These are phyloP conservation scores for Jamesozyma gamospora DNA, from an alignment of 805 yeast species.

Conservation along the genomic window DNA sequence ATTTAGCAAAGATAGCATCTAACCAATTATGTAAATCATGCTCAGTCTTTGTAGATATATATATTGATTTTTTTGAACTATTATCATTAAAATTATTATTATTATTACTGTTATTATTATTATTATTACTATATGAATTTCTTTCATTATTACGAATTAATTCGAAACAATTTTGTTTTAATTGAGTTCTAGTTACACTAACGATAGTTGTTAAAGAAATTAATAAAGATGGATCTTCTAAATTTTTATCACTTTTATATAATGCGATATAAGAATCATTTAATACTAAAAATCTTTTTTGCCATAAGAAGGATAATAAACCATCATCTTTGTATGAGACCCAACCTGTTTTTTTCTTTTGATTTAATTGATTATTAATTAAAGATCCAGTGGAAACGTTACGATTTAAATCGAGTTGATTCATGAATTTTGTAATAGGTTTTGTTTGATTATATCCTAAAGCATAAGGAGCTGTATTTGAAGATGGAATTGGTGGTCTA, in stretches of 20 bases:
- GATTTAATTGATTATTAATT: slow-evolving; percentile 3
- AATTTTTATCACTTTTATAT: slow-evolving; percentile 51
- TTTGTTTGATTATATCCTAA: slow-evolving; percentile 29
- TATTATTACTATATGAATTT: slow-evolving; percentile 10
- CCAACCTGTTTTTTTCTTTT: slow-evolving; percentile 51
- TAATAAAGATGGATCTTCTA: slow-evolving; percentile 38
- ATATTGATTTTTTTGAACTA: slow-evolving; percentile 46
- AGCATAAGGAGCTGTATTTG: slow-evolving; percentile 5
- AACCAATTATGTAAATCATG: slow-evolving; percentile 83
- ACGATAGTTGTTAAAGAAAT: slow-evolving; percentile 51
- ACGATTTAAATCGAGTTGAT: slow-evolving; percentile 29
- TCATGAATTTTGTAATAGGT: slow-evolving; percentile 28
- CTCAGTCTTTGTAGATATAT: slow-evolving; percentile 66
- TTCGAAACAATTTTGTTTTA: slow-evolving; percentile 76
- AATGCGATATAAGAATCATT: slow-evolving; percentile 67
- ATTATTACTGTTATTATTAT: not conserved
- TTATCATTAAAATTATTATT: slow-evolving; percentile 10
- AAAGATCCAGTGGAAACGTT: slow-evolving; percentile 10
- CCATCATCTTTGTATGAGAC: slow-evolving; percentile 91
- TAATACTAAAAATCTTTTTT: slow-evolving; percentile 71
- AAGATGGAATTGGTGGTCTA: slow-evolving; percentile 34
- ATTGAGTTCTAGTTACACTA: slow-evolving; percentile 55
- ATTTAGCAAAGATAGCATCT: slow-evolving; percentile 72
- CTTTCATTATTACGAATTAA: slow-evolving; percentile 42
- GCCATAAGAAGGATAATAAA: slow-evolving; percentile 82